Evolutionary conservation across 108 stramenopile species (phyloP), one percentile per base, ranked within the genome.

Genomic region (Pseudonitzschia multistriata): DNA sequence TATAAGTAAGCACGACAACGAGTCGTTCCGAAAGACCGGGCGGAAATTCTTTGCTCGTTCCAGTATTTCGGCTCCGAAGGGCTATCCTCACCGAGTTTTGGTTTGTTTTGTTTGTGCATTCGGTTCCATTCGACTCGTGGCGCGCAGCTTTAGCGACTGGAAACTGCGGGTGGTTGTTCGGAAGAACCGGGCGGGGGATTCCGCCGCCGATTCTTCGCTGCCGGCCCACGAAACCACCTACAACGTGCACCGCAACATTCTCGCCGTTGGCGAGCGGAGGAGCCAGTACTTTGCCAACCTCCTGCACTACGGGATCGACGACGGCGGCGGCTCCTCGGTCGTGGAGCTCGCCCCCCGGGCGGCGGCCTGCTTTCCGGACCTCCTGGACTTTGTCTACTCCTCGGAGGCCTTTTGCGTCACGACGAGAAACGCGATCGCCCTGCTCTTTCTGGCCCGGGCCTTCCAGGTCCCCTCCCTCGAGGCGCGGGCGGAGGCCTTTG

Each of bases 241-340:
- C 57, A 61, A 70, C 66, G 81, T 82, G 3, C 81, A 82, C 49
- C 60, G 61, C 24, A 70, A 52, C 10, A 70, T 71, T 21, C 68
- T 82, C 19, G 75, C 70, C 0, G 59, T 75, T 22, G 81, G 81
- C 34, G 62, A 69, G 25, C 52, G 81, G 65, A 57, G 71, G 25
- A 70, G 72, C 30, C 77, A 64, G 39, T 82, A 79, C 36, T 82
- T 82, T 68, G 77, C 79, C 6, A 71, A 68, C 5, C 48, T 81
- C 21, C 74, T 82, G 68, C 67, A 66, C 45, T 54, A 52, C 28
- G 40, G 42, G 22, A 49, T 74, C 55, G 60, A 73, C 25, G 31
- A 47, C 3, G 36, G 36, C 11, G 35, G 67, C 21, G 17, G 24
- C 17, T 64, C 40, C 17, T 56, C 65, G 27, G 2, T 25, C n/a